phyloP scores from a whole-genome alignment of 805 yeast genomes.

The Candida andamanensis region DNA sequence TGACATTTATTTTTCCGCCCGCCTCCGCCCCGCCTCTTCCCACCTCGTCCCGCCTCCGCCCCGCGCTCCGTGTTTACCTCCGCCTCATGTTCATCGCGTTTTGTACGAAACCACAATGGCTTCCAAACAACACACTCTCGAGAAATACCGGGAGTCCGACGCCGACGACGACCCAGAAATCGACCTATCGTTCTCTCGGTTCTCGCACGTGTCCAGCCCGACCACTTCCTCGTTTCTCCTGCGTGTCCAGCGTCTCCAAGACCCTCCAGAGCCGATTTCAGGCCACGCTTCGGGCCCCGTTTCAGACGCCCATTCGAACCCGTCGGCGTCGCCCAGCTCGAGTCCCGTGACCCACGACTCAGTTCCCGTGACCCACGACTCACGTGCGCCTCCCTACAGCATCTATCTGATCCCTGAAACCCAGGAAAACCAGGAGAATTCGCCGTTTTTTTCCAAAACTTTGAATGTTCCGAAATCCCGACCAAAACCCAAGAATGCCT shows the following conservation, averaged over 20 bases:
- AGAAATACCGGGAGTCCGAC: constrained; percentile 6
- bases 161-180: constrained; percentile 21
- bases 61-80: neutral
- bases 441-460: constrained; percentile 3
- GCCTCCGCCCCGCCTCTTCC: neutral
- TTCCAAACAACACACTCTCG: neutral
- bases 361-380: too few relatives aligned
- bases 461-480: too few relatives aligned
- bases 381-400: too few relatives aligned
- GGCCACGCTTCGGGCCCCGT: too few relatives aligned
- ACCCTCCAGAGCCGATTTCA: too few relatives aligned
- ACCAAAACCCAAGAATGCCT: too few relatives aligned
- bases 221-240: constrained; percentile 23
- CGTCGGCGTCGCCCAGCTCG: too few relatives aligned
- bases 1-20: too few relatives aligned
- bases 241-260: constrained; percentile 3
- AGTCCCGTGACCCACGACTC: too few relatives aligned
- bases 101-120: neutral
- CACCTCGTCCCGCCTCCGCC: neutral
- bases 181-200: constrained; percentile 33
- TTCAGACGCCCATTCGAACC: too few relatives aligned
- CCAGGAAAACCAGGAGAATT: constrained; percentile 9
- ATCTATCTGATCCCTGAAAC: constrained; percentile 8
- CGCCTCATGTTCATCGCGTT: neutral
- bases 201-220: constrained; percentile 19